Evolutionary conservation across 441 rosid genomes (phyloP), one percentile per base, ranked within the genome.

Genomic region (Bocquillonia castaneifolia): DNA sequence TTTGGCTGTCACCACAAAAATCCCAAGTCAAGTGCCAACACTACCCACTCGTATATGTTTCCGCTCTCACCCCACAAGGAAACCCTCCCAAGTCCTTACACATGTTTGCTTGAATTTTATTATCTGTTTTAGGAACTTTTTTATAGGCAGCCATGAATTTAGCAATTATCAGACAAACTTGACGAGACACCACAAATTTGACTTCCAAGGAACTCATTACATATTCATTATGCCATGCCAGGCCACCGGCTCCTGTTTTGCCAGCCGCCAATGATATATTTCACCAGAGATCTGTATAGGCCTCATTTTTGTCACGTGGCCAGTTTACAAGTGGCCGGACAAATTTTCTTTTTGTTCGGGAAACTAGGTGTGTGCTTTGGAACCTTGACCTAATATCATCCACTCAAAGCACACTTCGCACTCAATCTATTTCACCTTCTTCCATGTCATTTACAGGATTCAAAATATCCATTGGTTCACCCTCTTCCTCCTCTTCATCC

Each of bases 401-500:
- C 32, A 5, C 25, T 8, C 17, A 13, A 31, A 26, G 42, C 15
- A 45, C 6, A 58, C 9, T 0, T 9, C 22, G 3, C 61, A 6
- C 58, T 77, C 72, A 80, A 64, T 83, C 84, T 13, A 81, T 85
- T 71, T 92, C 94, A 36, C 94, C 98, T 79, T 88, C 98, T 77
- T 88, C 98, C 0, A 83, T 71, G 20, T 86, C 94, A n/a, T 77
- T 66, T 15, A 61, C 71, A 22, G 67, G 72, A 73, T 36, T 74
- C 25, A 70, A 63, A 62, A 67, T 54, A 36, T 67, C 56, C 25
- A 74, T 76, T 10, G 80, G 85, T 66, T 90, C 97, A 3, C 78
- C 75, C 48, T 89, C 96, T 58, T 93, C 97, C 53, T 89, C 94
- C 15, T 88, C 96, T 0, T 89, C 93, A 63, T 93, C 98, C 44